Conservation (phyloP, 139 green algal species). For the Chlamydomonas incerta region DNA sequence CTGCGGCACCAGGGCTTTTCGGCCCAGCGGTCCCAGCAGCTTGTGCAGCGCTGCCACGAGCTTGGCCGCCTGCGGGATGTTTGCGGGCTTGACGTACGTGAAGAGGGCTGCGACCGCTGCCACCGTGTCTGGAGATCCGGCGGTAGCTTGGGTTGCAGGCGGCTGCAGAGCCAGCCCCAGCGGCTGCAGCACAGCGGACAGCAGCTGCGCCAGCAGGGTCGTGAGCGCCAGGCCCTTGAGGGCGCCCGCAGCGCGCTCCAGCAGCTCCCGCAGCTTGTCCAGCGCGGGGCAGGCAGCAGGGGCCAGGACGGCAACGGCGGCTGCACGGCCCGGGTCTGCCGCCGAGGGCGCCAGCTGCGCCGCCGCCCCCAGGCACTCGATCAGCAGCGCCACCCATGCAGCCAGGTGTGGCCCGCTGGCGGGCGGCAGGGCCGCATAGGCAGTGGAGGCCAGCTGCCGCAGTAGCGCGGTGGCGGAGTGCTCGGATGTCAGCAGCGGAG, state of each 20-base stretch:
- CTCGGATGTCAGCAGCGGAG: no score
- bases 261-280: constrained; percentile 35
- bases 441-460: not conserved
- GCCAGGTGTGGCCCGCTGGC: constrained; percentile 31
- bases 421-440: constrained; percentile 5
- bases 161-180: not conserved
- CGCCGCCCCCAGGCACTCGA: constrained; percentile 8
- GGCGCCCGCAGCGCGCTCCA: constrained; percentile 17
- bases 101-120: not conserved
- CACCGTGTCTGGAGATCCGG: not conserved
- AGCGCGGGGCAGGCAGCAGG: not conserved
- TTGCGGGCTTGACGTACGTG: constrained; percentile 29
- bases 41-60: constrained; percentile 35
- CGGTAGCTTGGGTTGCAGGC: not conserved
- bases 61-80: constrained; percentile 22
- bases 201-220: not conserved
- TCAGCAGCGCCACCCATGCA: not conserved
- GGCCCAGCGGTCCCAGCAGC: constrained; percentile 13
- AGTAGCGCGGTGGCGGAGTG: not conserved
- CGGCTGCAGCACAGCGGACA: constrained; percentile 1
- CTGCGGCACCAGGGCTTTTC: not conserved
- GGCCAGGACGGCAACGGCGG: not conserved
- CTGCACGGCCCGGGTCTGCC: no score
- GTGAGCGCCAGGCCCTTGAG: constrained; percentile 28
- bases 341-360: not conserved